Evolutionary conservation across 345 rosid genomes (phyloP).

Genomic region (Citrus australasica): DNA sequence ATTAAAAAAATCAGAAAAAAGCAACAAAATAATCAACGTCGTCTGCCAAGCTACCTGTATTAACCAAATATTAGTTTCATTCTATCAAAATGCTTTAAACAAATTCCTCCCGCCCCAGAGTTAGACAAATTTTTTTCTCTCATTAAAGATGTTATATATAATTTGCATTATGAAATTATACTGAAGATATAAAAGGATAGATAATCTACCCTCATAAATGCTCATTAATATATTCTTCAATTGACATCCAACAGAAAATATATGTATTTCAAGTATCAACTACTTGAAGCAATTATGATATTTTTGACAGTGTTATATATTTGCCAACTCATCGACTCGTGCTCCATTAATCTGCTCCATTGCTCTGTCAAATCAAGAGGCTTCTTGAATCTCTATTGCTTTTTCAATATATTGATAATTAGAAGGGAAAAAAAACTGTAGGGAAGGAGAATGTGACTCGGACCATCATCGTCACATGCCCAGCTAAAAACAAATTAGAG

Average conservation of each 20-base stretch:
- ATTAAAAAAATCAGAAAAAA: too few species aligned
- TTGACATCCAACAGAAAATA: neutral
- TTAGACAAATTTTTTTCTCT: neutral
- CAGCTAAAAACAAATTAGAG: neutral
- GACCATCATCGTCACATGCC: constrained; percentile 1
- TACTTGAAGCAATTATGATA: too few species aligned
- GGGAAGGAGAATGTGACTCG: neutral
- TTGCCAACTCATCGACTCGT: neutral
- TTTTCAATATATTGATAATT: too few species aligned
- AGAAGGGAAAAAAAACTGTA: neutral
- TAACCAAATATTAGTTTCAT: too few species aligned
- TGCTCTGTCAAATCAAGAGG: constrained; percentile 1
- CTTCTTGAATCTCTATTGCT: neutral
- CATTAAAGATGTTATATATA: neutral
- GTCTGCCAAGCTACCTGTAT: too few species aligned
- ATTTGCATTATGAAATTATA: neutral
- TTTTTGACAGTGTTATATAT: neutral
- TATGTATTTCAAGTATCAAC: too few species aligned
- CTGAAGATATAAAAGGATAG: neutral
- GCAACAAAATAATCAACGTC: too few species aligned
- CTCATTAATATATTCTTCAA: neutral
- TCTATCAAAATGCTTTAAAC: too few species aligned
- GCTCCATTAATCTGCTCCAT: neutral
- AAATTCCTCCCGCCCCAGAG: too few species aligned
- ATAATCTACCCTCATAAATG: neutral